Conservation (phyloP, 2,329 filamentous ascomycete genomes). For the Ascocoryne sarcoides region DNA sequence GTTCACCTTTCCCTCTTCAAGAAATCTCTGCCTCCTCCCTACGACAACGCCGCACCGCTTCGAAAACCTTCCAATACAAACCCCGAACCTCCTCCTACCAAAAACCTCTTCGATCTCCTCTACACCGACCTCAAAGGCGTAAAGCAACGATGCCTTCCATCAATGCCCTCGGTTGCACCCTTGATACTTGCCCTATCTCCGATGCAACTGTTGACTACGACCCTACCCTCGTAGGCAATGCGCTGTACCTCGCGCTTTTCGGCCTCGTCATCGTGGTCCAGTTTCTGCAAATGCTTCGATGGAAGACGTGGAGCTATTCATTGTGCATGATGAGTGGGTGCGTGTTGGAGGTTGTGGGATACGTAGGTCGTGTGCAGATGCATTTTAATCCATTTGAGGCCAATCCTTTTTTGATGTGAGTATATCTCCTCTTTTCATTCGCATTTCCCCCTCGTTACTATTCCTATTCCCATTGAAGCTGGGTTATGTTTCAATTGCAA, state of each 20-base stretch:
- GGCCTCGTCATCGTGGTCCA: conserved; percentile 14
- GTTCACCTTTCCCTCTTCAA: no score
- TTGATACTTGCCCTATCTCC: conserved; percentile 7
- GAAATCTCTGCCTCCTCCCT: no score
- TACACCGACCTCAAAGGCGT: no score
- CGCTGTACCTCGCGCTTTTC: conserved; percentile 23
- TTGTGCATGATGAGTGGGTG: conserved; percentile 44
- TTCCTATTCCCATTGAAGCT: no score
- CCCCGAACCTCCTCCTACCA: no score
- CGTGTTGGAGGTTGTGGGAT: conserved; percentile 46
- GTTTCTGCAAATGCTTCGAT: conserved; percentile 29
- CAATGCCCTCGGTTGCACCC: conserved; percentile 2
- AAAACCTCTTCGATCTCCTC: no score
- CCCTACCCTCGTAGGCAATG: conserved; percentile 19
- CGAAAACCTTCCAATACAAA: no score
- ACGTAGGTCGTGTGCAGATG: conserved; percentile 35
- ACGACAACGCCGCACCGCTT: no score
- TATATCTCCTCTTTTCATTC: no score
- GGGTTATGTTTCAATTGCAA: no score
- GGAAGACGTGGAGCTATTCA: conserved; percentile 48
- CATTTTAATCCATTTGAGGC: conserved; percentile 14
- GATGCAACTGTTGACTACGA: conserved; percentile 13
- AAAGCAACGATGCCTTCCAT: no score
- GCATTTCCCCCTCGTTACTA: no score
- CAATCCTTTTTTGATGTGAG: conserved; percentile 19